Conservation (phyloP, 225 moss, liverwort and hornwort species). For the Physcomitrellopsis africana region DNA sequence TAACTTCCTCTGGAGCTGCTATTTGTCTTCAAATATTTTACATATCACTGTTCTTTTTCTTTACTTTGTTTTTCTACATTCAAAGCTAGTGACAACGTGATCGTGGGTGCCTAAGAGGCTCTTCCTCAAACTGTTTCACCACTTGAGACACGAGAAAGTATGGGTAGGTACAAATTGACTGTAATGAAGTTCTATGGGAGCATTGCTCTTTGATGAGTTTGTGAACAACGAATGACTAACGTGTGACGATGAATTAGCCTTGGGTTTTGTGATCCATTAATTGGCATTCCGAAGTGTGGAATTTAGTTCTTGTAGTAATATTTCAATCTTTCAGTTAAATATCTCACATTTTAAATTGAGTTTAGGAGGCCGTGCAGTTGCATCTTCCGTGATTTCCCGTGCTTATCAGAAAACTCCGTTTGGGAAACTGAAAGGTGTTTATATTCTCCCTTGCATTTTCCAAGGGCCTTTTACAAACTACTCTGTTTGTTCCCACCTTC, state of each 20-base stretch:
- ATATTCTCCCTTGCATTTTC: conserved; percentile 56
- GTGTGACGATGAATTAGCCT: conserved; percentile 15
- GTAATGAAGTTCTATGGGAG: conserved; percentile 8
- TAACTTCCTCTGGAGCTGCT: conserved; percentile 11
- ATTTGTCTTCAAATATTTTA: neutral
- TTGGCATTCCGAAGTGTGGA: conserved; percentile 17
- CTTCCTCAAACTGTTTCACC: conserved; percentile 16
- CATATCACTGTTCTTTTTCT: conserved; percentile 2
- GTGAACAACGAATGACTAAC: conserved; percentile 25
- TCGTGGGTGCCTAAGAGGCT: neutral
- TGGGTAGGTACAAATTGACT: conserved; percentile 3
- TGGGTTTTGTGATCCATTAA: conserved; percentile 16
- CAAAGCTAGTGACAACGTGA: conserved; percentile 15
- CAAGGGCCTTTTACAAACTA: conserved; percentile 43
- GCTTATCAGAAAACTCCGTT: conserved; percentile 52
- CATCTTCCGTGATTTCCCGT: conserved; percentile 56
- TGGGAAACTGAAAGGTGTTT: conserved; percentile 62
- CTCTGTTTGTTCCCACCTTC: conserved; percentile 18
- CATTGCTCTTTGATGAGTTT: conserved; percentile 15
- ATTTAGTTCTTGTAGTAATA: conserved; percentile 16
- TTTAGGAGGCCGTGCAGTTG: conserved; percentile 46
- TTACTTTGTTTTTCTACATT: conserved; percentile 7
- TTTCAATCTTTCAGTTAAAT: conserved; percentile 19
- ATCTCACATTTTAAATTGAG: conserved; percentile 42
- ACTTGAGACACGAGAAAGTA: conserved; percentile 1